A percentile compares a stretch with the other conserved stretches of the same genome.
Conservation (phyloP, 2,329 filamentous ascomycete genomes). For the Xylariaceae sp. region DNA sequence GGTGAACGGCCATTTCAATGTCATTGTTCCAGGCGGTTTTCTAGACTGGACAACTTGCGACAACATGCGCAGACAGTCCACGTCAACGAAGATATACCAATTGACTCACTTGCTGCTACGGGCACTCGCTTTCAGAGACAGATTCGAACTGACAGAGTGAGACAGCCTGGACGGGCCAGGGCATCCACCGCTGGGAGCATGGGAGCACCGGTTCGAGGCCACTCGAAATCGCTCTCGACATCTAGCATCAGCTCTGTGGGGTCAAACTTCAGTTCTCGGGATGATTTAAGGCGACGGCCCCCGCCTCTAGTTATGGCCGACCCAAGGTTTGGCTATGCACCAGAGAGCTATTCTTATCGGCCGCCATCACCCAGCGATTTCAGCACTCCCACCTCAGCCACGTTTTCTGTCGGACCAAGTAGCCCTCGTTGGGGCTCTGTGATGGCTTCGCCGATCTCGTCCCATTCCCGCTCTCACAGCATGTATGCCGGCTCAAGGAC, state of each 20-base stretch:
- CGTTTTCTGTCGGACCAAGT: slow-evolving; percentile 70
- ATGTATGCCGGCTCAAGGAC: slow-evolving; percentile 66
- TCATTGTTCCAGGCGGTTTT: slow-evolving; percentile 90
- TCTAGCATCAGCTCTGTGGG: slow-evolving; percentile 75
- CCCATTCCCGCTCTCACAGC: slow-evolving; percentile 65
- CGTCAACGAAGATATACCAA: slow-evolving; percentile 93
- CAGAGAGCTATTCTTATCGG: slow-evolving; percentile 62
- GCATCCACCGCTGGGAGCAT: slow-evolving; percentile 74
- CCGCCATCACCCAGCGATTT: slow-evolving; percentile 68
- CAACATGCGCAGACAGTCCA: slow-evolving; percentile 98
- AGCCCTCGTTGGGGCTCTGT: slow-evolving; percentile 71
- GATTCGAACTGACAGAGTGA: slow-evolving; percentile 80
- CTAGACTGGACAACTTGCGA: slow-evolving; percentile 86
- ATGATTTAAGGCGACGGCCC: slow-evolving; percentile 68
- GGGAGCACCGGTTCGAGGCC: slow-evolving; percentile 67
- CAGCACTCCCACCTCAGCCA: slow-evolving; percentile 78
- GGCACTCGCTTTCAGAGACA: slow-evolving; percentile 90
- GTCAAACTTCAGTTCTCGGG: slow-evolving; percentile 62
- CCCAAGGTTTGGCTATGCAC: slow-evolving; percentile 58
- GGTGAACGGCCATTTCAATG: slow-evolving; percentile 96
- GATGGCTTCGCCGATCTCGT: slow-evolving; percentile 68
- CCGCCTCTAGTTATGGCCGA: slow-evolving; percentile 83
- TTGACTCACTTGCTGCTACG: slow-evolving; percentile 86
- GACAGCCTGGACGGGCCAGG: slow-evolving; percentile 69
- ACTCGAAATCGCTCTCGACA: slow-evolving; percentile 79